Percentiles rank a stretch among this genome's conserved stretches.
Evolutionary conservation across 2,329 filamentous ascomycete genomes (phyloP).

Genomic region (Orbilia ellipsospora): DNA sequence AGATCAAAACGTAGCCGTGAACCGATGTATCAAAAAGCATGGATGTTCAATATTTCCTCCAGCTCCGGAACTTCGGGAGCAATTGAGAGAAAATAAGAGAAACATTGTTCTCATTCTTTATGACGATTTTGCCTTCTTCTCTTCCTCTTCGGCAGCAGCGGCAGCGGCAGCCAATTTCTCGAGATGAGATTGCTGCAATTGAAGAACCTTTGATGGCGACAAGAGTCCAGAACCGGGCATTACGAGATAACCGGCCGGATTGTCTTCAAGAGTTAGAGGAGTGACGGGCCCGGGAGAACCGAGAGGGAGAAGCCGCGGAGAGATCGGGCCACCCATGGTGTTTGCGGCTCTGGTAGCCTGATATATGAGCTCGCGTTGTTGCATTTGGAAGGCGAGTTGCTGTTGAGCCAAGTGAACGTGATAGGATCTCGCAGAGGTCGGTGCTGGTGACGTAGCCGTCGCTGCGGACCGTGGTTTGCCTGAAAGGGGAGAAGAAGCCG

Average conservation of each 20-base stretch:
- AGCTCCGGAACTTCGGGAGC: constrained; percentile 15
- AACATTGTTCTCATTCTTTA: constrained; percentile 29
- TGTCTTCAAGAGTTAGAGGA: constrained; percentile 58
- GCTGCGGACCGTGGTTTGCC: constrained; percentile 21
- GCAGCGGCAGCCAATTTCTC: constrained; percentile 50
- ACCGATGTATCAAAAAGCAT: constrained; percentile 1
- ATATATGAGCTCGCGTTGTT: constrained; percentile 59
- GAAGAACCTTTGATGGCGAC: constrained; percentile 30
- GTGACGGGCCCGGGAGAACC: constrained; percentile 59
- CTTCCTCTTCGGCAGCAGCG: constrained; percentile 58
- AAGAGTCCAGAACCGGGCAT: constrained; percentile 21
- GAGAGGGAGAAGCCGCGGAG: constrained; percentile 58
- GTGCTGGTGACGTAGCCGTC: background rate
- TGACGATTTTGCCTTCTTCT: constrained; percentile 28
- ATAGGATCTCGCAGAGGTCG: constrained; percentile 32
- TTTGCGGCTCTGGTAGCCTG: constrained; percentile 58
- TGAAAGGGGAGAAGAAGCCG: constrained; percentile 17
- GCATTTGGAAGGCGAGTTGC: constrained; percentile 58
- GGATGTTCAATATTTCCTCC: background rate
- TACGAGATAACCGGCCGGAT: constrained; percentile 53
- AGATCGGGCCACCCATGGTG: constrained; percentile 56
- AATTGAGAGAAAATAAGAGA: constrained; percentile 53
- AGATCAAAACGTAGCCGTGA: background rate
- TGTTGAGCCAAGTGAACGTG: constrained; percentile 58
- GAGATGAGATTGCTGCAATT: constrained; percentile 46